A percentile compares a stretch with the other conserved stretches of the same genome.
Conservation (phyloP, 768 basidiomycete genomes). For the Macrolepiota dolichaula region DNA sequence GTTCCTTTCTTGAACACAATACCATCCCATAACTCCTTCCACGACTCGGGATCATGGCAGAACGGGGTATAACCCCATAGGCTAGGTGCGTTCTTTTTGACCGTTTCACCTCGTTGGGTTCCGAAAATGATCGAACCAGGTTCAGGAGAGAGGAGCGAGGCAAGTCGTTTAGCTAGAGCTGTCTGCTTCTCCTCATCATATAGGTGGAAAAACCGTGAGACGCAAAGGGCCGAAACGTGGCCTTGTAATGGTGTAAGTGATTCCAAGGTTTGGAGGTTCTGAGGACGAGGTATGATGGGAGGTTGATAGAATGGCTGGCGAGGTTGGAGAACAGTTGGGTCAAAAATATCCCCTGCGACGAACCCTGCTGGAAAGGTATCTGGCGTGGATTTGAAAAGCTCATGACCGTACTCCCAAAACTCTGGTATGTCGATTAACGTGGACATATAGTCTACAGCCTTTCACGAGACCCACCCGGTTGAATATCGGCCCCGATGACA, state of each 20-base stretch:
- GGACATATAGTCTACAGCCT: not conserved
- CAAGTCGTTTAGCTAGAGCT: conserved; percentile 25
- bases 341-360: conserved; percentile 52
- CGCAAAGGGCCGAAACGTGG: conserved; percentile 44
- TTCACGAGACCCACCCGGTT: conserved; percentile 20
- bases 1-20: conserved; percentile 11
- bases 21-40: conserved; percentile 14
- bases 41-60: conserved; percentile 12
- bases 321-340: conserved; percentile 37
- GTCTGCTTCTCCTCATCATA: conserved; percentile 29
- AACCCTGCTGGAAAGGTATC: conserved; percentile 53
- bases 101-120: conserved; percentile 30
- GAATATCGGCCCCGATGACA: conserved; percentile 33
- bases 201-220: conserved; percentile 34
- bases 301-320: conserved; percentile 18
- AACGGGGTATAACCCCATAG: conserved; percentile 1
- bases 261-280: conserved; percentile 10
- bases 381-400: conserved; percentile 51
- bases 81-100: conserved; percentile 10
- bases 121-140: conserved; percentile 33
- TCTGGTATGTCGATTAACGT: conserved; percentile 25
- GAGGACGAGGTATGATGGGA: conserved; percentile 5
- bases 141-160: conserved; percentile 27
- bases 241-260: conserved; percentile 33
- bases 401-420: conserved; percentile 61